A percentile compares a stretch with the other conserved stretches of the same genome.
These are phyloP conservation scores for Sanghuangporus weigelae DNA, from an alignment of 1,284 basidiomycete genomes.

Conservation along the genomic window DNA sequence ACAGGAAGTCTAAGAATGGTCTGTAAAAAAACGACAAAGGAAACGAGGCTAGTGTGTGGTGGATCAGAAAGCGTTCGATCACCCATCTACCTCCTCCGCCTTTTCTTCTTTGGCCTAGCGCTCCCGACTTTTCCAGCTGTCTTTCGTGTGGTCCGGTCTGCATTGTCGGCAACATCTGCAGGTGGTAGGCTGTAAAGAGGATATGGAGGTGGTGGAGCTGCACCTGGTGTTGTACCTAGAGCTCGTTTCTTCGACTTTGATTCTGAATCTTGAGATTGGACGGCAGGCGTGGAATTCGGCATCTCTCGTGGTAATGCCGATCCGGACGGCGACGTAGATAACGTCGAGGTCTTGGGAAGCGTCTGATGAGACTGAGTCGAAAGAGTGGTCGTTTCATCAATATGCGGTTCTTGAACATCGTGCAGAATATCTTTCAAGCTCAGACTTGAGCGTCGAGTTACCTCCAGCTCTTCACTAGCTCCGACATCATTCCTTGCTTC, in stretches of 20 bases:
- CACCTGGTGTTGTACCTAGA: neutral
- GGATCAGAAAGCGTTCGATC: neutral
- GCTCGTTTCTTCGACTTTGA: neutral
- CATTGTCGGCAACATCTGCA: neutral
- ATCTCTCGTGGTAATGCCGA: neutral
- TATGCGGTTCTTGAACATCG: neutral
- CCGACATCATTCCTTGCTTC: neutral
- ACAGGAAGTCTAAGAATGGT: too few relatives aligned
- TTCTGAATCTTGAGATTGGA: neutral
- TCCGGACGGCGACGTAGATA: neutral
- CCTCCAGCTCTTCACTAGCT: neutral
- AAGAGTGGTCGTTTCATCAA: too few relatives aligned
- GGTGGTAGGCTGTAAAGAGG: constrained; percentile 2
- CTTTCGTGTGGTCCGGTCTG: neutral
- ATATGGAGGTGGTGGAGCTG: constrained; percentile 1
- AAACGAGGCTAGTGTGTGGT: neutral
- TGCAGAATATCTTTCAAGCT: neutral
- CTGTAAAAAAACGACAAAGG: neutral
- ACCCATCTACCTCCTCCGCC: neutral
- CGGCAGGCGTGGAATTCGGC: neutral
- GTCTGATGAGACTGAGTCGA: too few relatives aligned
- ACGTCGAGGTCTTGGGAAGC: too few relatives aligned
- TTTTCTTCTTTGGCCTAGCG: neutral
- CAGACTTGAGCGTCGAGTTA: neutral
- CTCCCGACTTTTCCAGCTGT: neutral